Conservation (phyloP, 495 filamentous ascomycete species). For the Jackrogersella minutella region DNA sequence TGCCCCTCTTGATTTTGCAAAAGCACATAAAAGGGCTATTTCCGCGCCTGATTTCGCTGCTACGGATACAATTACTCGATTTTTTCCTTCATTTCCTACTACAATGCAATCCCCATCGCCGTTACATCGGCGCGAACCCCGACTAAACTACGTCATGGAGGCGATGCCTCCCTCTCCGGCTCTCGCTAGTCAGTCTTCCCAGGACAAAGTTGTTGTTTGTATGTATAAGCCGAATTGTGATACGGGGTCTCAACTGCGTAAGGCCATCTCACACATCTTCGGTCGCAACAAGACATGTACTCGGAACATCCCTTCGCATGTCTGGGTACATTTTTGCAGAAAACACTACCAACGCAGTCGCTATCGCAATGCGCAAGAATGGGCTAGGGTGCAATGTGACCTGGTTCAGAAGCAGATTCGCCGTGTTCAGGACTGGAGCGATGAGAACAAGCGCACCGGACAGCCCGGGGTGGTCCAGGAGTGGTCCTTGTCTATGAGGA, state of each 20-base stretch:
- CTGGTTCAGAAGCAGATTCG: conserved; percentile 66
- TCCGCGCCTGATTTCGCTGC: conserved; percentile 49
- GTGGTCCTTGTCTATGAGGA: conserved; percentile 60
- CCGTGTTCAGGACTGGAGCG: conserved; percentile 67
- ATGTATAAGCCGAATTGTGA: conserved; percentile 55
- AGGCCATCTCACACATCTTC: conserved; percentile 84
- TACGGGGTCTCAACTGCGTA: conserved; percentile 65
- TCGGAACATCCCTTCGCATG: conserved; percentile 65
- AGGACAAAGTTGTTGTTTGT: conserved; percentile 35
- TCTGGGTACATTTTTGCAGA: conserved; percentile 79
- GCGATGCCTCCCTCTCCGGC: conserved; percentile 35
- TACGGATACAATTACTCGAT: conserved; percentile 5
- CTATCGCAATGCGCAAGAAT: conserved; percentile 69
- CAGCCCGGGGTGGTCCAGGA: conserved; percentile 55
- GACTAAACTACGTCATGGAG: conserved; percentile 21
- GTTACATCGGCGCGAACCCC: conserved; percentile 4
- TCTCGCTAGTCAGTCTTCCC: conserved; percentile 17
- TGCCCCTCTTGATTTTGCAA: conserved; percentile 17
- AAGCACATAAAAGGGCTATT: conserved; percentile 49
- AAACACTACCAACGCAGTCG: conserved; percentile 85
- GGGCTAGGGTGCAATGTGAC: conserved; percentile 65
- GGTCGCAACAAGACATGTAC: conserved; percentile 87
- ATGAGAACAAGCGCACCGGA: conserved; percentile 46
- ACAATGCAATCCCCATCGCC: background rate
- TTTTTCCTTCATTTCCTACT: conserved; percentile 6